Percentiles rank a stretch among this genome's conserved stretches.
phyloP scores from a whole-genome alignment of 2,329 filamentous ascomycete species.

The Penicillium freii region DNA sequence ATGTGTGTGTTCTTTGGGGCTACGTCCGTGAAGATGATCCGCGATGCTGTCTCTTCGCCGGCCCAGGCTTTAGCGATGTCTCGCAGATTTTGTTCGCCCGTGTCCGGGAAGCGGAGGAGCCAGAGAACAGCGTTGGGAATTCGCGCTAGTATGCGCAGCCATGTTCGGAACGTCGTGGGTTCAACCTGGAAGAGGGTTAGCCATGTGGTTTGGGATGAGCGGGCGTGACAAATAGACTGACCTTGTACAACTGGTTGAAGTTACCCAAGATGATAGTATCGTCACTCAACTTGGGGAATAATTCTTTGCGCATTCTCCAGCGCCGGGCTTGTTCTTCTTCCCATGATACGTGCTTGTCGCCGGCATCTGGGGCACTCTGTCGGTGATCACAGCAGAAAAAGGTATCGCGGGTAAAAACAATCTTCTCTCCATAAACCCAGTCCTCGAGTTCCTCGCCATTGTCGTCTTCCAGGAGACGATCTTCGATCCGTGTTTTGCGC shows the following conservation, averaged over 20 bases:
- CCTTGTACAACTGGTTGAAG: conserved; percentile 99
- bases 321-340: conserved; percentile 75
- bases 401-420: conserved; percentile 89
- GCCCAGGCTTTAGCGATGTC: conserved; percentile 82
- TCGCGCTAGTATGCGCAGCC: conserved; percentile 83
- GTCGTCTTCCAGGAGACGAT: conserved; percentile 62
- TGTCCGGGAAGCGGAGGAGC: conserved; percentile 93
- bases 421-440: conserved; percentile 96
- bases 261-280: conserved; percentile 91
- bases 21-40: conserved; percentile 93
- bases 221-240: conserved; percentile 39
- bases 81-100: conserved; percentile 81
- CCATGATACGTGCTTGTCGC: conserved; percentile 71
- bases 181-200: conserved; percentile 68
- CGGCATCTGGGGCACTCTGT: conserved; percentile 75
- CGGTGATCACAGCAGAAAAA: conserved; percentile 99
- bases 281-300: conserved; percentile 80
- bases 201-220: neutral
- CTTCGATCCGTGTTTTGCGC: conserved; percentile 70
- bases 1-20: conserved; percentile 95
- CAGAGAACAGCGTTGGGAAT: conserved; percentile 88
- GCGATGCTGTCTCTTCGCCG: conserved; percentile 75
- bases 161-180: conserved; percentile 90
- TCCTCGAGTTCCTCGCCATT: conserved; percentile 67
- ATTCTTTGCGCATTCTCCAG: conserved; percentile 88